phyloP scores from a whole-genome alignment of 805 yeast genomes.

The Myxozyma kluyveri region DNA sequence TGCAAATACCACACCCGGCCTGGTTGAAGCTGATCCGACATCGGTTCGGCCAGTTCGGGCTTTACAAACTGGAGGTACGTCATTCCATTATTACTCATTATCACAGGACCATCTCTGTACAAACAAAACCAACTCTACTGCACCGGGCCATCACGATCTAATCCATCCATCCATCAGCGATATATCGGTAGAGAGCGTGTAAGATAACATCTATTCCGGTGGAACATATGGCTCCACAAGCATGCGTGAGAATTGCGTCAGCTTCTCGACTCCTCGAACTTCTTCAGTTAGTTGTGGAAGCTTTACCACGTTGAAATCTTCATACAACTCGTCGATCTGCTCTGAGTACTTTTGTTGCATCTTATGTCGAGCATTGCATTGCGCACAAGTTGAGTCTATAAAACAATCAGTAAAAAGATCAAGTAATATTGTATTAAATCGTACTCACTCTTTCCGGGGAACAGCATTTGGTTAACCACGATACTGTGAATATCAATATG shows the following conservation, averaged over 20 bases:
- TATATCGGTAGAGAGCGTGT: not conserved
- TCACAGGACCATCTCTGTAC: not conserved
- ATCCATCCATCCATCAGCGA: not conserved
- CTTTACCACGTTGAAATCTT: slow-evolving; percentile 93
- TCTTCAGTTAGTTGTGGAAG: slow-evolving; percentile 94
- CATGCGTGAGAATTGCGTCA: slow-evolving; percentile 78
- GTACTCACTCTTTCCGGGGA: slow-evolving; percentile 57
- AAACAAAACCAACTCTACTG: not conserved
- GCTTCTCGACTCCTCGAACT: slow-evolving; percentile 86
- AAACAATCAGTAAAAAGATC: not conserved
- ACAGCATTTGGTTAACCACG: slow-evolving; percentile 88
- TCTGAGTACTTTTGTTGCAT: slow-evolving; percentile 94
- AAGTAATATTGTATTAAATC: not conserved
- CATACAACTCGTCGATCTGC: slow-evolving; percentile 93
- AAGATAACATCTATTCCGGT: slow-evolving; percentile 1
- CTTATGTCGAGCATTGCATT: slow-evolving; percentile 89
- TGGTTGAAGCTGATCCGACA: too few relatives aligned
- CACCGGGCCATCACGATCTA: too few relatives aligned
- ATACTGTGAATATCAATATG: slow-evolving; percentile 96
- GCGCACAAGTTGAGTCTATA: slow-evolving; percentile 59
- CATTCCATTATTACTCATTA: too few relatives aligned
- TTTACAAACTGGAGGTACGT: too few relatives aligned
- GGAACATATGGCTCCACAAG: slow-evolving; percentile 45
- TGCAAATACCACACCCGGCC: too few relatives aligned
- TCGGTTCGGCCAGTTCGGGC: too few relatives aligned